A percentile compares a stretch with the other conserved stretches of the same genome.
phyloP scores from a whole-genome alignment of 2,329 filamentous ascomycete genomes.

The Fusarium nematophilum region DNA sequence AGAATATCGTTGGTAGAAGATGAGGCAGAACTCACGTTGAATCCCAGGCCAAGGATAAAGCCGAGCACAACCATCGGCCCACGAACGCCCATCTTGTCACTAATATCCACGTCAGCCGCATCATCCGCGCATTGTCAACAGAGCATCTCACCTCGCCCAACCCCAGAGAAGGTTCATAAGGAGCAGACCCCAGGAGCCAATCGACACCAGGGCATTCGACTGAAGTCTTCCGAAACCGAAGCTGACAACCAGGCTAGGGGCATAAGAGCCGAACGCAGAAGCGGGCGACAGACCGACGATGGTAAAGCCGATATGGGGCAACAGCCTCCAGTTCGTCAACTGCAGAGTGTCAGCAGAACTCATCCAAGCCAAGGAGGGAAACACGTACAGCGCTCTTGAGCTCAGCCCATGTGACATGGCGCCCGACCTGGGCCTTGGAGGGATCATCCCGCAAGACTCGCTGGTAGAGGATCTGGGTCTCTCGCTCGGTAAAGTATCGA shows the following conservation, averaged over 20 bases:
- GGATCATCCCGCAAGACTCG: constrained; percentile 44
- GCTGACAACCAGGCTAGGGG: constrained; percentile 42
- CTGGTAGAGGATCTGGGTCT: constrained; percentile 47
- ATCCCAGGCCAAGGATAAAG: constrained; percentile 20
- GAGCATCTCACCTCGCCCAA: constrained; percentile 10
- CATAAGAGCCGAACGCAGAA: constrained; percentile 26
- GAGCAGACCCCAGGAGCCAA: constrained; percentile 48
- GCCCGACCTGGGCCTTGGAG: constrained; percentile 44
- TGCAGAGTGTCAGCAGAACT: constrained; percentile 9
- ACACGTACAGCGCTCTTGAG: constrained; percentile 47
- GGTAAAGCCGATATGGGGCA: constrained; percentile 48
- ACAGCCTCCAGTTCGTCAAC: constrained; percentile 50
- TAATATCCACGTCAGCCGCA: neutral
- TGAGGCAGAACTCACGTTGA: neutral
- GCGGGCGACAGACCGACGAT: constrained; percentile 46
- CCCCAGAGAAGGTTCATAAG: constrained; percentile 48
- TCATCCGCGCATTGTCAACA: neutral
- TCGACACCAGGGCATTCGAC: constrained; percentile 42
- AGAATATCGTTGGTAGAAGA: neutral
- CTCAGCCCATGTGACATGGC: constrained; percentile 44
- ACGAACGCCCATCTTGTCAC: constrained; percentile 29
- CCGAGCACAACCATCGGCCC: constrained; percentile 35
- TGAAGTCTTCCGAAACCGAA: constrained; percentile 48
- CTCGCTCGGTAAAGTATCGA: constrained; percentile 48
- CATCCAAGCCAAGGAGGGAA: neutral